Percentiles rank a stretch among this genome's conserved stretches.
These are phyloP conservation scores for Aspergillus affinis DNA, from an alignment of 495 filamentous ascomycete species.

Conservation along the genomic window DNA sequence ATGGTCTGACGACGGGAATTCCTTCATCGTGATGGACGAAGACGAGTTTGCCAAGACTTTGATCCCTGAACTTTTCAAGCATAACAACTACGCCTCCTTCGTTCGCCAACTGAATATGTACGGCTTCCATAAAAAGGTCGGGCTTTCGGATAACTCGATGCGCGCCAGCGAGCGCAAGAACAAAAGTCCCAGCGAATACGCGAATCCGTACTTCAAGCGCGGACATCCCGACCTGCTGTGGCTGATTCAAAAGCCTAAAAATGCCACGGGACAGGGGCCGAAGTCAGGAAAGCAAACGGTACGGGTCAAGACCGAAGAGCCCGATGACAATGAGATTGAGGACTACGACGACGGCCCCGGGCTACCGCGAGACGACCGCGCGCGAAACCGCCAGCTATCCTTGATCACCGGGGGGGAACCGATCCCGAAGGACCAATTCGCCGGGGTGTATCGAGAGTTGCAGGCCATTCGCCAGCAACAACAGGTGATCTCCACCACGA, in stretches of 20 bases:
- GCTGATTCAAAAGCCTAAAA: conserved; percentile 97
- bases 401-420: conserved; percentile 36
- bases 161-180: conserved; percentile 94
- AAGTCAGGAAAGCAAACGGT: conserved; percentile 48
- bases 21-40: conserved; percentile 95
- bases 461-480: conserved; percentile 82
- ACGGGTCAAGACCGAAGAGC: conserved; percentile 69
- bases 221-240: conserved; percentile 92
- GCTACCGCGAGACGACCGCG: conserved; percentile 35
- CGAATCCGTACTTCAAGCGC: conserved; percentile 92
- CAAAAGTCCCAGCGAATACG: conserved; percentile 97
- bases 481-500: conserved; percentile 73
- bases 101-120: conserved; percentile 99
- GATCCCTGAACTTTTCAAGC: conserved; percentile 97
- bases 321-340: conserved; percentile 65
- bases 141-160: conserved; percentile 95
- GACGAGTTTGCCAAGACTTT: conserved; percentile 98
- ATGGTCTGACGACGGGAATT: conserved; percentile 95
- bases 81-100: conserved; percentile 99
- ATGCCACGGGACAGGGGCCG: conserved; percentile 48
- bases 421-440: conserved; percentile 75
- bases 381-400: conserved; percentile 41
- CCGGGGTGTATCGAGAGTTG: conserved; percentile 74
- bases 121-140: conserved; percentile 98
- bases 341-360: conserved; percentile 58